Evolutionary conservation across 2,329 filamentous ascomycete genomes (phyloP), one percentile per base, ranked within the genome.

Genomic region (Penicillium griseofulvum): DNA sequence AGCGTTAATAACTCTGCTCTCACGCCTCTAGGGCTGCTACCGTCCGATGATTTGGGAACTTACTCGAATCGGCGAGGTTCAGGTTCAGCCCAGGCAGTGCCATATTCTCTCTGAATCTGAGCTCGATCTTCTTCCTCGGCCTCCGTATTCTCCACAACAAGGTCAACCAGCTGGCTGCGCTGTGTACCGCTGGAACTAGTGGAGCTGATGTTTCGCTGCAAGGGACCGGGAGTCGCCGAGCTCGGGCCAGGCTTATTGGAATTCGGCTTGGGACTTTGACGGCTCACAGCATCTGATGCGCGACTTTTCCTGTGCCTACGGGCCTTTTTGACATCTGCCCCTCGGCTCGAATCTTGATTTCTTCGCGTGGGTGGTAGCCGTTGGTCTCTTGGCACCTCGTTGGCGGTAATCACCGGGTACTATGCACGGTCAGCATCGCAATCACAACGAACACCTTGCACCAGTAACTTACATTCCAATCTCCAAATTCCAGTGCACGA

Each of bases 401-500:
- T 83, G 19, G 86, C 92, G 33, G 92, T 93, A 62, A 97, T 92
- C 28, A 97, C 93, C 24, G 92, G 93, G 72, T 97, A 97, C 90
- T 94, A 65, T 48, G 61, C 44, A 37, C 16, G 26, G 61, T 78
- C 51, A 76, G 68, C 55, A 44, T 47, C 24, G 49, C 31, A 26
- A 37, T 34, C 34, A 47, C 11, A 17, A 42, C 14, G 46, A 41
- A 17, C 48, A 28, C 22, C 9, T 26, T 39, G 48, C 31, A 49
- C 43, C 9, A 38, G 42, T 34, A 22, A 85, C 89, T 80, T 77
- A 93, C 90, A 74, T 97, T 97, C 91, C 92, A 97, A 69, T 97
- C 93, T 17, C 78, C 78, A 64, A 79, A 80, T 51, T 80, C 78
- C 36, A 80, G 61, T 16, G 73, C 71, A 47, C 77, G 72, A 24